Evolutionary conservation across 306 rosid genomes (phyloP).

Genomic region (Castanospermum australe): DNA sequence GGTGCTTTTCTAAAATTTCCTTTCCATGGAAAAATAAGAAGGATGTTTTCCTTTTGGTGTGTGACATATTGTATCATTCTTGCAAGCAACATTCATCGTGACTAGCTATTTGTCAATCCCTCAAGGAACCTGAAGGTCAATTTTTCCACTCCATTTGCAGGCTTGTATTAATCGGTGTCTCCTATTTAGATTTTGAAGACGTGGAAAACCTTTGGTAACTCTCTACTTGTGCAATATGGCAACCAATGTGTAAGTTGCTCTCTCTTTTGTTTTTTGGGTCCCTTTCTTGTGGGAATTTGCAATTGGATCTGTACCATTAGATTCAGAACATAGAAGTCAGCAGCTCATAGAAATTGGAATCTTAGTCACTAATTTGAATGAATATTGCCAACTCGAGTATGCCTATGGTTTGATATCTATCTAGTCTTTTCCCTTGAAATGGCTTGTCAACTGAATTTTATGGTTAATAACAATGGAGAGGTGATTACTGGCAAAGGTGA

Average conservation of each 20-base stretch:
- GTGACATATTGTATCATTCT: not conserved
- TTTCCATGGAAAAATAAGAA: not conserved
- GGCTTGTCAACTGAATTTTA: constrained; percentile 5
- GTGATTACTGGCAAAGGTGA: not conserved
- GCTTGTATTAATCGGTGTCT: constrained; percentile 67
- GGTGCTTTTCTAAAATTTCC: not conserved
- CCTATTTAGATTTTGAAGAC: constrained; percentile 57
- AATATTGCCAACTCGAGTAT: not conserved
- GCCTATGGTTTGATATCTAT: not conserved
- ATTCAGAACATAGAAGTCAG: not conserved
- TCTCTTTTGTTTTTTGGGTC: not conserved
- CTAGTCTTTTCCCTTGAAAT: not conserved
- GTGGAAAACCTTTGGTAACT: constrained; percentile 40
- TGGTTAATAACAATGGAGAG: not conserved
- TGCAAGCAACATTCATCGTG: not conserved
- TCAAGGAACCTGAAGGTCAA: constrained; percentile 16
- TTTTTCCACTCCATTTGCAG: constrained; percentile 57
- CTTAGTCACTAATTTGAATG: constrained; percentile 18
- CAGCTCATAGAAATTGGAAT: constrained; percentile 9
- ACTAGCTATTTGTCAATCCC: not conserved
- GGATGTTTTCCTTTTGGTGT: not conserved
- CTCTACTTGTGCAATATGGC: constrained; percentile 37
- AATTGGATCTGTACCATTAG: not conserved
- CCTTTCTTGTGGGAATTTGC: constrained; percentile 9
- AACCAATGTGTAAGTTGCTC: constrained; percentile 45